A percentile compares a stretch with the other conserved stretches of the same genome.
Conservation (phyloP, 495 filamentous ascomycete species). For the Penicillium angulare region DNA sequence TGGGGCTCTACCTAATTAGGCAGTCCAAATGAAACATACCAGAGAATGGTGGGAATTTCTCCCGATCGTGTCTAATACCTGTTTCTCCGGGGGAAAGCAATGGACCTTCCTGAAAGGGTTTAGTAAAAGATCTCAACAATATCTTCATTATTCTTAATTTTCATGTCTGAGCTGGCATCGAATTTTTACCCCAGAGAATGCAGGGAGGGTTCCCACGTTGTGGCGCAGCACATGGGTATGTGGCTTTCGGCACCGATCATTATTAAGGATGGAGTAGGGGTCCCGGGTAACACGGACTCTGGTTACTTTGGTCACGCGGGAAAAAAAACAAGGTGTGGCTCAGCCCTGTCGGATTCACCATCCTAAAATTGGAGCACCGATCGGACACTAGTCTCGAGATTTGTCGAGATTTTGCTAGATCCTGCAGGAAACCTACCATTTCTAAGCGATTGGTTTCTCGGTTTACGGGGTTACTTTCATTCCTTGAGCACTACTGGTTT, state of each 20-base stretch:
- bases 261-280: too few species aligned
- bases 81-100: too few species aligned
- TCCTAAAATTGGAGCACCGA: slow-evolving; percentile 18
- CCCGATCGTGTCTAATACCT: too few species aligned
- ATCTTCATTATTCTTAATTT: background rate
- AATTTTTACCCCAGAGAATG: slow-evolving; percentile 11
- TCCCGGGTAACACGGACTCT: slow-evolving; percentile 4
- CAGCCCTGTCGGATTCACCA: slow-evolving; percentile 18
- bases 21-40: background rate
- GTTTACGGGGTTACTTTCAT: background rate
- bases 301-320: slow-evolving; percentile 14
- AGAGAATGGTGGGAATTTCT: background rate
- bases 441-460: background rate
- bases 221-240: slow-evolving; percentile 10
- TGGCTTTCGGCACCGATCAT: slow-evolving; percentile 1
- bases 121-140: background rate
- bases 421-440: background rate
- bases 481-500: background rate
- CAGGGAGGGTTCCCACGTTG: slow-evolving; percentile 4
- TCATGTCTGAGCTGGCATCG: background rate
- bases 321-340: slow-evolving; percentile 21
- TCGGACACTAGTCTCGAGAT: slow-evolving; percentile 9
- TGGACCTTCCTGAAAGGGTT: background rate
- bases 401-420: too few species aligned
- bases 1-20: background rate